phyloP scores from a whole-genome alignment of 2,329 filamentous ascomycete genomes.

The Xenoacremonium recifei region DNA sequence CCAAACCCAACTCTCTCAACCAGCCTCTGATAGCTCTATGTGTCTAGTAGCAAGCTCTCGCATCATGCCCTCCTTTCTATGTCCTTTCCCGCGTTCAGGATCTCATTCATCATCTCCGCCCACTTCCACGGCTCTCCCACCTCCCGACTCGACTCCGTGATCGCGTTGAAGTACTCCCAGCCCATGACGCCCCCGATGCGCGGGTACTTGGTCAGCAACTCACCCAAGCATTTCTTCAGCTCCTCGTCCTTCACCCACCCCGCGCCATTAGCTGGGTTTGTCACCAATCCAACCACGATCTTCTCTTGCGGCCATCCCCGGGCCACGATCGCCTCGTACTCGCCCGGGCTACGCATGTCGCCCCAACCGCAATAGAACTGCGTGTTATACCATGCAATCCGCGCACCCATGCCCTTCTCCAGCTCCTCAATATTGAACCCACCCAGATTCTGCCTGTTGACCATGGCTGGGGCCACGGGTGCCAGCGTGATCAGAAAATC shows the following conservation, averaged over 20 bases:
- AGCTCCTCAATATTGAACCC: constrained; percentile 76
- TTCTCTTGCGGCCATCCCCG: constrained; percentile 68
- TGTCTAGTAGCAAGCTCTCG: no score
- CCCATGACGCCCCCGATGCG: constrained; percentile 83
- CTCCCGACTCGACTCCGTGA: constrained; percentile 34
- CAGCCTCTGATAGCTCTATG: no score
- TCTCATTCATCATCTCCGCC: constrained; percentile 46
- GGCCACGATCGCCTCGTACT: constrained; percentile 47
- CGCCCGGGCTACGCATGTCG: constrained; percentile 37
- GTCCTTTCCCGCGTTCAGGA: constrained; percentile 20
- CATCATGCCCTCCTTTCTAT: no score
- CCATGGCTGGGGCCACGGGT: constrained; percentile 71
- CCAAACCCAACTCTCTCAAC: no score
- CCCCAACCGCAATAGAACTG: constrained; percentile 92
- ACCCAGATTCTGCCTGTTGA: constrained; percentile 59
- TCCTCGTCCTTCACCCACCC: constrained; percentile 46
- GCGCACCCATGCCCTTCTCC: constrained; percentile 58
- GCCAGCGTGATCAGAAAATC: constrained; percentile 74
- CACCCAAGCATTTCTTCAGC: constrained; percentile 38
- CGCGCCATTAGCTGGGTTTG: constrained; percentile 66
- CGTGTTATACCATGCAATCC: constrained; percentile 79
- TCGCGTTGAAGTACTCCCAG: constrained; percentile 88
- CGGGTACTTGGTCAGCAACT: constrained; percentile 50
- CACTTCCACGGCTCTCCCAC: constrained; percentile 66
- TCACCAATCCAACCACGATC: constrained; percentile 76